A percentile compares a stretch with the other conserved stretches of the same genome.
Evolutionary conservation across 2,329 filamentous ascomycete species (phyloP).

Genomic region (Paecilomyces dactylethromorphus): DNA sequence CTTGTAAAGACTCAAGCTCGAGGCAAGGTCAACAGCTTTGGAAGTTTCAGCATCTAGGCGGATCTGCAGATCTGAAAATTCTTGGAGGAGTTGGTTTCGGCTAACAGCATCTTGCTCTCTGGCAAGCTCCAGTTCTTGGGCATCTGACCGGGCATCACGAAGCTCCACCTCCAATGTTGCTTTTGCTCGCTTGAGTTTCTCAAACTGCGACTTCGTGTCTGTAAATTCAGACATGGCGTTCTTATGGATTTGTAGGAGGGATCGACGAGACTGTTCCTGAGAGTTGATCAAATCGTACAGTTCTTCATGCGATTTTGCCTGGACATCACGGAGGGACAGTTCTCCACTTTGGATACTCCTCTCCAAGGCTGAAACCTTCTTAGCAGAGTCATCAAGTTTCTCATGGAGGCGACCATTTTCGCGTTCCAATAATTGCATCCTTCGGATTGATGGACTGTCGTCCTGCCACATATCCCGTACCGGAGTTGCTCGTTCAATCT

Average conservation of each 20-base stretch:
- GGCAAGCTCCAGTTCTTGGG: constrained; percentile 70
- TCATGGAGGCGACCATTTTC: constrained; percentile 89
- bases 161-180: constrained; percentile 77
- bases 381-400: constrained; percentile 87
- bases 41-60: constrained; percentile 83
- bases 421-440: constrained; percentile 85
- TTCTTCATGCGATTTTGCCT: constrained; percentile 90
- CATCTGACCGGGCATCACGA: constrained; percentile 73
- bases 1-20: constrained; percentile 85
- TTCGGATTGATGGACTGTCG: constrained; percentile 69
- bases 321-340: constrained; percentile 81
- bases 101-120: constrained; percentile 84
- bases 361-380: constrained; percentile 85
- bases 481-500: constrained; percentile 65
- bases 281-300: constrained; percentile 87
- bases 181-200: constrained; percentile 77
- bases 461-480: constrained; percentile 58
- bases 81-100: constrained; percentile 79
- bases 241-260: constrained; percentile 77
- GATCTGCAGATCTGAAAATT: constrained; percentile 91
- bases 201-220: constrained; percentile 79
- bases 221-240: constrained; percentile 76
- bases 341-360: constrained; percentile 81
- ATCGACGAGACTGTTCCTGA: constrained; percentile 81
- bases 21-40: constrained; percentile 73